Base-by-base conservation (phyloP, 192 early-diverging fungal species). In the Backusella macrospora region DNA sequence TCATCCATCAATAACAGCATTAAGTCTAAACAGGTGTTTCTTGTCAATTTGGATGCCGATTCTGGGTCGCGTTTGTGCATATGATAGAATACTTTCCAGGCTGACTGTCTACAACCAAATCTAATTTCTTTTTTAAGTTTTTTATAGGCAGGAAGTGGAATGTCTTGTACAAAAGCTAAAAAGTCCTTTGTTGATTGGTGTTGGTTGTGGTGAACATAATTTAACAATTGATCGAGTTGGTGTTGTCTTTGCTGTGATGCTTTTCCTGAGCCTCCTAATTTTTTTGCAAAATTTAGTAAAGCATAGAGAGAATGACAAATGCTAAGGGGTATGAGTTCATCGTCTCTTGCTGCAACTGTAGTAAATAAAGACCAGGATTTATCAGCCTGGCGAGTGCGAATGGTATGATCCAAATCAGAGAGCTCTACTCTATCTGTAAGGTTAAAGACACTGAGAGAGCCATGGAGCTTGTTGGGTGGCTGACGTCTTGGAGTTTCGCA, bases 141-240 rank as follows among this genome's bases (percentile, higher is more conserved):
- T 49, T 76, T 77, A 26, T 81, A 65, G 18, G 34, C 18, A 38
- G 71, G 48, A 8, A 76, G 43, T 39, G 75, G 79, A 21, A 70
- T 63, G 8, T 45, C 45, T 14, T 66, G n/a, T 18, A 75, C 44
- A 15, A 3, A 66, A 3, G 47, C 40, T 16, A 68, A 14, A 55
- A 71, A 79, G 21, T 59, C 52, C 13, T 47, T 44, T 15, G 15
- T 42, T 21, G 67, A 29, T 12, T 55, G 23, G 38, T 38, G 9
- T 13, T 70, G 37, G 3, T 26, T 23, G 0, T 44, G 18, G 13
- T 72, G 64, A 18, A 77, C 65, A 68, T 77, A 77, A 34, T 34
- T 29, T 9, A 67, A n/a, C 37, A 77, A 14, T 48, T 77, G 45
- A 62, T 77, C 65, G 4, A 71, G 62, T 21, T 77, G 76, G 14